phyloP scores from a whole-genome alignment of 2,329 filamentous ascomycete genomes.

The Aspergillus chevalieri region DNA sequence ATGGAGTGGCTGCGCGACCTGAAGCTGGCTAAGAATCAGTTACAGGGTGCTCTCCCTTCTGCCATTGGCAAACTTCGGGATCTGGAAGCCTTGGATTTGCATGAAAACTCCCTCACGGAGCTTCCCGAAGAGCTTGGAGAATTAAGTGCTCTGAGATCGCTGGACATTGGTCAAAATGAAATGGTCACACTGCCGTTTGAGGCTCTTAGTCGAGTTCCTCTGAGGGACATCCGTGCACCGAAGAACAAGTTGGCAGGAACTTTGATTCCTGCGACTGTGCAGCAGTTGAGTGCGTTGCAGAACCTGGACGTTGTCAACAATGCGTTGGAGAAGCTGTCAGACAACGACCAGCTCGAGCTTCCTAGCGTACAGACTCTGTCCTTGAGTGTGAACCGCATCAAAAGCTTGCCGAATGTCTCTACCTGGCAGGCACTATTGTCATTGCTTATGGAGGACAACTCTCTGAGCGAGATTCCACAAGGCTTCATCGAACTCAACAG shows the following conservation, averaged over 20 bases:
- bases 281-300: conserved; percentile 60
- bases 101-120: conserved; percentile 68
- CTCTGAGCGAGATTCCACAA: conserved; percentile 65
- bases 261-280: conserved; percentile 60
- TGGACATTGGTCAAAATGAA: conserved; percentile 76
- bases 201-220: conserved; percentile 58
- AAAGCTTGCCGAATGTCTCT: conserved; percentile 65
- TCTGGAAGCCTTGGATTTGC: conserved; percentile 75
- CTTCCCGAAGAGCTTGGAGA: conserved; percentile 63
- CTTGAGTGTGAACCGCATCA: conserved; percentile 74
- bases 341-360: conserved; percentile 50
- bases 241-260: conserved; percentile 73
- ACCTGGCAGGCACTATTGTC: conserved; percentile 68
- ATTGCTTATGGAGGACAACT: conserved; percentile 75
- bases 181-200: conserved; percentile 67
- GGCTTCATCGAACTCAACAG: conserved; percentile 64
- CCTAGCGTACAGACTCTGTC: conserved; percentile 68
- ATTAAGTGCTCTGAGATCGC: conserved; percentile 62
- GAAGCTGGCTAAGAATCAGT: conserved; percentile 69
- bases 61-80: conserved; percentile 59
- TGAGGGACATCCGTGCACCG: conserved; percentile 66
- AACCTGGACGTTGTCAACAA: conserved; percentile 74
- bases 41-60: conserved; percentile 62
- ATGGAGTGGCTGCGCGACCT: conserved; percentile 69
- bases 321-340: conserved; percentile 53